A percentile compares a stretch with the other conserved stretches of the same genome.
Evolutionary conservation across 306 rosid species (phyloP).

Genomic region (Lupinus albus): DNA sequence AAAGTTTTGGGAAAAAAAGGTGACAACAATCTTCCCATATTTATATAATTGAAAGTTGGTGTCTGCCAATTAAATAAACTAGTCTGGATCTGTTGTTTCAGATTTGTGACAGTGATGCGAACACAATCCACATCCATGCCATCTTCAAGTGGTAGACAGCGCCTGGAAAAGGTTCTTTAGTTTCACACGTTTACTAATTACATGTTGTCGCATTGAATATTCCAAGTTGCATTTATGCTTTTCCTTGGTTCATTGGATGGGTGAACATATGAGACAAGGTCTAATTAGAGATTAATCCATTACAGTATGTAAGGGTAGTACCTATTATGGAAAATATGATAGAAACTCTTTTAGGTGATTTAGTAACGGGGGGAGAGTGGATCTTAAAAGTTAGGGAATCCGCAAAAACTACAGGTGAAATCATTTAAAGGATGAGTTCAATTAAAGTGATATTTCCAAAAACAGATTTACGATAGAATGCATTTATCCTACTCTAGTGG

Average conservation of each 20-base stretch:
- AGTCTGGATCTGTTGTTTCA: constrained; percentile 46
- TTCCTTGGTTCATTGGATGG: background rate
- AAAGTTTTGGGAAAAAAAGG: constrained; percentile 80
- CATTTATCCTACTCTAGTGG: background rate
- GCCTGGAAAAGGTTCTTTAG: constrained; percentile 70
- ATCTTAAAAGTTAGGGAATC: no score
- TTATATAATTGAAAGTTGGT: constrained; percentile 13
- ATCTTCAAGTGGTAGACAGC: constrained; percentile 70
- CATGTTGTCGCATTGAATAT: constrained; percentile 16
- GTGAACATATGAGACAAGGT: background rate
- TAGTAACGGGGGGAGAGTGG: background rate
- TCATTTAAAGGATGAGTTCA: background rate
- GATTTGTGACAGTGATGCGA: constrained; percentile 78
- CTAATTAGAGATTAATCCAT: no score
- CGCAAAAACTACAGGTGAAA: no score
- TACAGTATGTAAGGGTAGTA: no score
- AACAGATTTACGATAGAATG: background rate
- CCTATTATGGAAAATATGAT: no score
- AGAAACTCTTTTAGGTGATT: background rate
- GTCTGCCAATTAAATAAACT: constrained; percentile 37
- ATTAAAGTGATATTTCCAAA: no score
- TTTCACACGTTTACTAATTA: constrained; percentile 21
- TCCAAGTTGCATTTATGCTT: constrained; percentile 5
- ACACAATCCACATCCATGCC: constrained; percentile 80
- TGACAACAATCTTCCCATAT: constrained; percentile 32